Evolutionary conservation across 352 stramenopile species (phyloP).

Genomic region (Globisporangium radiosum): DNA sequence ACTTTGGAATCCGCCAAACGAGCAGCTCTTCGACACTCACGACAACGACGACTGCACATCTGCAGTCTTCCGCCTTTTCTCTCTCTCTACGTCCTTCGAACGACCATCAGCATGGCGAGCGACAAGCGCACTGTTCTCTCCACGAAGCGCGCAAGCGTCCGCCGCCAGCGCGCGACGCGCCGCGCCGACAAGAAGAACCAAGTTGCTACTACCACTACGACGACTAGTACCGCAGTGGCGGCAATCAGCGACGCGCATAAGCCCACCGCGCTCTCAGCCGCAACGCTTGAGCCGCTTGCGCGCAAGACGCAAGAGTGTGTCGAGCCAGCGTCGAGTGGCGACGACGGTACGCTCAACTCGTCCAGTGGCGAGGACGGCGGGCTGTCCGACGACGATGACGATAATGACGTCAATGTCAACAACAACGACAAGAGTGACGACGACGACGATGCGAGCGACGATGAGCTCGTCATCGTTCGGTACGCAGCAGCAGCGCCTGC

Average conservation of each 20-base stretch:
- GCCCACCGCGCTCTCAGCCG: background rate
- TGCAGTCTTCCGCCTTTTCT: background rate
- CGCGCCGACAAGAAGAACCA: conserved; percentile 19
- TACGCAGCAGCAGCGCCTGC: conserved; percentile 29
- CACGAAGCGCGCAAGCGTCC: conserved; percentile 52
- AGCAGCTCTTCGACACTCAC: too few species aligned
- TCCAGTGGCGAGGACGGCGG: conserved; percentile 1
- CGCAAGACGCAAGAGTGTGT: conserved; percentile 1
- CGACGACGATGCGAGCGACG: conserved; percentile 32
- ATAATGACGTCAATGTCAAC: conserved; percentile 8
- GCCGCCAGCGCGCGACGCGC: conserved; percentile 41
- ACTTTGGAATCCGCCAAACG: too few species aligned
- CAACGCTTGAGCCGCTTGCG: conserved; percentile 1
- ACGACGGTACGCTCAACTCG: background rate
- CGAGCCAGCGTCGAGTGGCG: conserved; percentile 4
- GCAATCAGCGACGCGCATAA: background rate
- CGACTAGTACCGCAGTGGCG: background rate
- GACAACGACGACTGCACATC: background rate
- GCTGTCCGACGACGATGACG: background rate
- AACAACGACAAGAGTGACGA: conserved; percentile 21
- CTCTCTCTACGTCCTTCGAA: background rate
- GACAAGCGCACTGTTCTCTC: conserved; percentile 67
- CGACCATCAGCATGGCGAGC: conserved; percentile 27
- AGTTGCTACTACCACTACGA: conserved; percentile 2
- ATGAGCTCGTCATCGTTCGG: conserved; percentile 65